Conservation (phyloP, 805 yeast species). For the Pichia cabralensis region DNA sequence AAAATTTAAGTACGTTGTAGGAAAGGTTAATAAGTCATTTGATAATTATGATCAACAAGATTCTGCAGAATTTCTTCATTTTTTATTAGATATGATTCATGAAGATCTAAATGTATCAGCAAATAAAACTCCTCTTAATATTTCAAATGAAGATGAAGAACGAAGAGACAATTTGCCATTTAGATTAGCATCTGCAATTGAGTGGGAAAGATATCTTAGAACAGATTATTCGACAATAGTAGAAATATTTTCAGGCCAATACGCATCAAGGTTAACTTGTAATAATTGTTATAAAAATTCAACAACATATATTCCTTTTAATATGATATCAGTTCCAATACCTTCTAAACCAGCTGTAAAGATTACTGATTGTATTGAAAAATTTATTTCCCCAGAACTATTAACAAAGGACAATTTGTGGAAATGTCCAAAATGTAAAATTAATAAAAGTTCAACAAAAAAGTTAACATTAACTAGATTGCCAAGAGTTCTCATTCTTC, state of each 20-base stretch:
- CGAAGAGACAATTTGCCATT: conserved; percentile 64
- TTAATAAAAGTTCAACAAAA: conserved; percentile 55
- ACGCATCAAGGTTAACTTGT: conserved; percentile 69
- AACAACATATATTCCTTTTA: conserved; percentile 77
- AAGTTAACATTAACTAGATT: conserved; percentile 63
- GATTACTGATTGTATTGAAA: conserved; percentile 61
- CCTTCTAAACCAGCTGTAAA: conserved; percentile 33
- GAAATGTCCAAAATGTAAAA: conserved; percentile 72
- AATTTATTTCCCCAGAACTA: conserved; percentile 65
- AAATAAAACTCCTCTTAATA: conserved; percentile 45
- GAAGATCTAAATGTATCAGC: conserved; percentile 74
- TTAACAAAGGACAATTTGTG: conserved; percentile 74
- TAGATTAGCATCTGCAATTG: conserved; percentile 74
- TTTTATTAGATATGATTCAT: conserved; percentile 64
- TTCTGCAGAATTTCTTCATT: conserved; percentile 73
- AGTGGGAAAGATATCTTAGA: conserved; percentile 82
- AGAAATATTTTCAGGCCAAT: conserved; percentile 83
- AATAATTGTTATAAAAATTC: conserved; percentile 64
- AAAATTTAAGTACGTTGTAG: conserved; percentile 53
- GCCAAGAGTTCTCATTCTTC: conserved; percentile 73
- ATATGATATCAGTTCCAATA: conserved; percentile 71
- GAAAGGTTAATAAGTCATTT: conserved; percentile 56
- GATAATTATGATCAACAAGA: conserved; percentile 71
- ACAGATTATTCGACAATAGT: conserved; percentile 73
- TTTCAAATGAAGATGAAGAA: conserved; percentile 49